These are phyloP conservation scores for Picochlorum sp. DNA, from an alignment of 139 green algal species.

Conservation along the genomic window DNA sequence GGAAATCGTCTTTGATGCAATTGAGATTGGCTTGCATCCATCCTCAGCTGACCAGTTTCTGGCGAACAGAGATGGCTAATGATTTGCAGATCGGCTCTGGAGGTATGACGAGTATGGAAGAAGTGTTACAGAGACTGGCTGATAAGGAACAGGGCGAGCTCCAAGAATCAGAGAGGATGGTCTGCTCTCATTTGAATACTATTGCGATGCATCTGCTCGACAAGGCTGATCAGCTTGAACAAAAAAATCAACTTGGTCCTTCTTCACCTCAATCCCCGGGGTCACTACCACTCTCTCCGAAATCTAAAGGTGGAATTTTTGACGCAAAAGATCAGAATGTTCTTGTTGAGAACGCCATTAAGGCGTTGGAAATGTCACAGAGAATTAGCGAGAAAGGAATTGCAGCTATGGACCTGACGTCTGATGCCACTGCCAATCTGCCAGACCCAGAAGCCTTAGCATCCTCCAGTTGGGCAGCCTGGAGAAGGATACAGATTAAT, in stretches of 20 bases:
- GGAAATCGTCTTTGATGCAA: constrained; percentile 28
- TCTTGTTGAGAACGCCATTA: neutral
- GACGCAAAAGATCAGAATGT: neutral
- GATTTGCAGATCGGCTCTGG: constrained; percentile 28
- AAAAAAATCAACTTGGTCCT: too few species aligned
- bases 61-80: constrained; percentile 8
- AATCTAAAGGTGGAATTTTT: too few species aligned
- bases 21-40: constrained; percentile 62
- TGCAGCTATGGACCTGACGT: neutral
- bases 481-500: neutral
- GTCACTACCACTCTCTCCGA: too few species aligned
- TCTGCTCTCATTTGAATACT: neutral
- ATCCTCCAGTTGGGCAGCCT: neutral
- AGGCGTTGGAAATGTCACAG: neutral
- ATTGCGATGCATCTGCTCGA: neutral
- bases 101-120: neutral
- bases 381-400: neutral
- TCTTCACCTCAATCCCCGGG: too few species aligned
- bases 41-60: constrained; percentile 58
- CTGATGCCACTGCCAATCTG: neutral
- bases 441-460: neutral
- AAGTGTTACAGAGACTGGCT: neutral
- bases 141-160: neutral
- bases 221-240: neutral
- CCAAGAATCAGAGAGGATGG: neutral